phyloP scores from a whole-genome alignment of 139 green algal species.

The Pleodorina starrii region DNA sequence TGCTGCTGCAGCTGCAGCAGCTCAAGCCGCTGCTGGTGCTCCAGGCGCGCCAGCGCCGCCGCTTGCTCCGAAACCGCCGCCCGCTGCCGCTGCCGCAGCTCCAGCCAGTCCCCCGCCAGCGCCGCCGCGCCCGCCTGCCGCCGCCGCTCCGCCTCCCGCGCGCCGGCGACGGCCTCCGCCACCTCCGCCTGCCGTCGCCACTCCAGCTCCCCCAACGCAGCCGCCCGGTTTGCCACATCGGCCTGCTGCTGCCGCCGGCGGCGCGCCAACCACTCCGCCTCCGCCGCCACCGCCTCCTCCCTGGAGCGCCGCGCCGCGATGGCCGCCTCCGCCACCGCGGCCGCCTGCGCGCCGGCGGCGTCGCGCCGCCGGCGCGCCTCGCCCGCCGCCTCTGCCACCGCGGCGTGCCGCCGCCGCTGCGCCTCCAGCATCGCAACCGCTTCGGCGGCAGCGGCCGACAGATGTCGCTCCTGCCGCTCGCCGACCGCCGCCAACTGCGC shows the following conservation, averaged over 20 bases:
- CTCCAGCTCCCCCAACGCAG: background rate
- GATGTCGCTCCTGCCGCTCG: background rate
- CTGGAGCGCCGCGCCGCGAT: no score
- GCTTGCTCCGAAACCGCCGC: background rate
- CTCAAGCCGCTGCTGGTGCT: background rate
- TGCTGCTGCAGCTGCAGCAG: background rate
- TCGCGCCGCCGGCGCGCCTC: background rate
- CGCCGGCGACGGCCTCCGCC: background rate
- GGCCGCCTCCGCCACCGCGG: background rate
- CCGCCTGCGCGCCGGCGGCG: no score
- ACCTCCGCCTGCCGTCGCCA: background rate
- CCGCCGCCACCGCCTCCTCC: background rate
- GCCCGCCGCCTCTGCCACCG: background rate
- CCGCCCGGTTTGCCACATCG: background rate
- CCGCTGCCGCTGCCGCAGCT: background rate
- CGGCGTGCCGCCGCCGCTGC: background rate
- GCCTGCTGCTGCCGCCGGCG: background rate
- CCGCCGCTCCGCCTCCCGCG: background rate
- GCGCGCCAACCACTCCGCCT: background rate
- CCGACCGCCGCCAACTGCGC: background rate
- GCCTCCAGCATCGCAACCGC: background rate
- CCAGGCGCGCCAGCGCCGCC: background rate
- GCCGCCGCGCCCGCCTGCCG: background rate
- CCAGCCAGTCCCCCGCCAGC: background rate
- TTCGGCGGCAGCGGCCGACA: background rate